These are phyloP conservation scores for Dichotomocladium elegans DNA, from an alignment of 371 early-diverging fungal species.

Conservation along the genomic window DNA sequence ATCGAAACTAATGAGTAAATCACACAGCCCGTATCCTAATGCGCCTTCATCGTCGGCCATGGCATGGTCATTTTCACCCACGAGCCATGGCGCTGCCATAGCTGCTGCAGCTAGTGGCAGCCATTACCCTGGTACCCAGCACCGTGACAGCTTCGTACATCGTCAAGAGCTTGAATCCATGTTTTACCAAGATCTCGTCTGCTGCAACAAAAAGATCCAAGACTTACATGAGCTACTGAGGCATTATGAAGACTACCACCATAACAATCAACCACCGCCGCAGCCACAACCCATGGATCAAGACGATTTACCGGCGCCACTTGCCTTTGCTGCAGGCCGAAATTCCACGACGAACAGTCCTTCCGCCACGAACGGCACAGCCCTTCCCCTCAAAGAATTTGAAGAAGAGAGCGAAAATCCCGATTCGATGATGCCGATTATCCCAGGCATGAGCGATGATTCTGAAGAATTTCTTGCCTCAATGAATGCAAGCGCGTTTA, in stretches of 20 bases:
- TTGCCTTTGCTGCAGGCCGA: neutral
- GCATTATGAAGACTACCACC: constrained; percentile 86
- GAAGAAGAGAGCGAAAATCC: neutral
- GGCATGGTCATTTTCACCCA: constrained; percentile 6
- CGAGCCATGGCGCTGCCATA: neutral
- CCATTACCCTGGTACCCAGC: too few species aligned
- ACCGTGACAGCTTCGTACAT: constrained; percentile 61
- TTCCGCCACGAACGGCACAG: neutral
- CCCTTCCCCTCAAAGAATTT: neutral
- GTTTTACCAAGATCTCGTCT: constrained; percentile 87
- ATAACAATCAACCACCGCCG: constrained; percentile 1
- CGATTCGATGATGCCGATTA: neutral
- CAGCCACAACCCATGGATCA: neutral
- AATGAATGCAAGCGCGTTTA: neutral
- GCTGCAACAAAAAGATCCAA: constrained; percentile 81
- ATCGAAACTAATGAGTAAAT: too few species aligned
- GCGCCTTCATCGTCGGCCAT: neutral
- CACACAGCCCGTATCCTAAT: neutral
- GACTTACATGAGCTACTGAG: constrained; percentile 89
- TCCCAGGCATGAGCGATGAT: neutral
- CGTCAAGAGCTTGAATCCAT: constrained; percentile 79
- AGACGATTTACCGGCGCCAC: neutral
- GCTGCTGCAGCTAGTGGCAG: constrained; percentile 7
- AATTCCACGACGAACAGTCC: neutral
- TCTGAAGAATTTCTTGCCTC: neutral